Evolutionary conservation across 2,329 filamentous ascomycete genomes (phyloP), one percentile per base, ranked within the genome.

Genomic region (Chaetomiaceae sp.): DNA sequence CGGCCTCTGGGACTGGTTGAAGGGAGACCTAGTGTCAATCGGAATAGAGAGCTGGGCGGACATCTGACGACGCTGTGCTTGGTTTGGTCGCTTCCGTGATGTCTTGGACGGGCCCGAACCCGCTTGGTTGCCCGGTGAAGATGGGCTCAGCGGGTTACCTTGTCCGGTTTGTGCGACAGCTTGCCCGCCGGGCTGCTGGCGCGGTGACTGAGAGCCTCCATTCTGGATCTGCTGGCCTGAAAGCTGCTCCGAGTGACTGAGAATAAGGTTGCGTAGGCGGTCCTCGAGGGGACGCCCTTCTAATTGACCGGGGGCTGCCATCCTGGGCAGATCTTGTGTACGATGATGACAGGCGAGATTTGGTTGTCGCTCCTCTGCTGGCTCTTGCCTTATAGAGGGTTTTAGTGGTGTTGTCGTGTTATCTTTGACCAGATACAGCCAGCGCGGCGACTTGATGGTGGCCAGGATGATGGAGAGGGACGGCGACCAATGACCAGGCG

Each of bases 41-140:
- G 79, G 74, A 41, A 84, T 77, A 0, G 78, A 75, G 16, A 83
- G 61, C 58, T 84, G 77, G 4, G 80, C 74, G 51, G 75, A 82
- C 78, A 84, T 81, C 61, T 84, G 80, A 20, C 82, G 76, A 44
- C 82, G 74, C 60, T 85, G 79, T 1, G 82, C 81, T 62, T 86
- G 82, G 55, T 86, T 86, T 2, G 72, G 76, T 20, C 81, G 78
- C 60, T 76, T 82, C 60, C 71, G 71, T 46, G 60, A 55, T n/a
- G 64, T 51, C 48, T 68, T 73, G 8, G 51, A 44, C 13, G 40
- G n/a, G 9, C 27, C 20, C 4, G 43, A 6, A 6, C 20, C 47
- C 5, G 16, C 14, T 8, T 14, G 9, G 44, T 36, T 36, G 32
- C 21, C 42, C 23, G 25, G 44, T 29, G 43, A 44, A 13, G 58